Evolutionary conservation across 2,329 filamentous ascomycete species (phyloP).

Genomic region (Penicillium digitatum): DNA sequence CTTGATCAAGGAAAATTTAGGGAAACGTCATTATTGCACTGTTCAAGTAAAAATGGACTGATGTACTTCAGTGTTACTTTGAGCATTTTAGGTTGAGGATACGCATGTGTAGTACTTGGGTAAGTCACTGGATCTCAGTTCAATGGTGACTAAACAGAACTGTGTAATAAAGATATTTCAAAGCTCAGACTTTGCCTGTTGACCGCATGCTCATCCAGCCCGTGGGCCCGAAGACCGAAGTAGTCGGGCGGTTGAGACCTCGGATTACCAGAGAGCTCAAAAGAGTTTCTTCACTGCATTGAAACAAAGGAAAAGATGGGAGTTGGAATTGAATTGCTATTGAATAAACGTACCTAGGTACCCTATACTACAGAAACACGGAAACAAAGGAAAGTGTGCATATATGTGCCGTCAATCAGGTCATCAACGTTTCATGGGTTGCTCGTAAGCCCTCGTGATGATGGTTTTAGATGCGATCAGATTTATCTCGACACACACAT

Average conservation of each 20-base stretch:
- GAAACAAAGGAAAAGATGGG: neutral
- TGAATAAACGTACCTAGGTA: conserved; percentile 24
- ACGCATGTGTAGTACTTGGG: too few species aligned
- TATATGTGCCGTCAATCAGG: conserved; percentile 44
- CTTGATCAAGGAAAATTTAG: neutral
- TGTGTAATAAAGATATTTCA: neutral
- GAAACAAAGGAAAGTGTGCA: conserved; percentile 4
- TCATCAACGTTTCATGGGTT: conserved; percentile 47
- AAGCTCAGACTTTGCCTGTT: conserved; percentile 44
- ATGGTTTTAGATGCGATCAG: conserved; percentile 74
- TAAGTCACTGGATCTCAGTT: neutral
- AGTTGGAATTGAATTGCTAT: neutral
- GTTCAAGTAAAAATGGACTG: neutral
- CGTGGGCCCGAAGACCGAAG: conserved; percentile 11
- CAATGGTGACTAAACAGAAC: neutral
- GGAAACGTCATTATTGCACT: neutral
- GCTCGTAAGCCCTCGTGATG: conserved; percentile 57
- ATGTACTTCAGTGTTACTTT: neutral
- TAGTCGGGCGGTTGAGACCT: conserved; percentile 41
- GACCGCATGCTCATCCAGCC: conserved; percentile 45
- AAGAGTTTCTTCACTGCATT: conserved; percentile 37
- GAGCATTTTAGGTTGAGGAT: too few species aligned
- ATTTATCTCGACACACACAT: conserved; percentile 67
- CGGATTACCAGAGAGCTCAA: conserved; percentile 46
- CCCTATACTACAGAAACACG: conserved; percentile 10